Base-by-base conservation (phyloP, 345 rosid genomes). In the Camelina neglecta region DNA sequence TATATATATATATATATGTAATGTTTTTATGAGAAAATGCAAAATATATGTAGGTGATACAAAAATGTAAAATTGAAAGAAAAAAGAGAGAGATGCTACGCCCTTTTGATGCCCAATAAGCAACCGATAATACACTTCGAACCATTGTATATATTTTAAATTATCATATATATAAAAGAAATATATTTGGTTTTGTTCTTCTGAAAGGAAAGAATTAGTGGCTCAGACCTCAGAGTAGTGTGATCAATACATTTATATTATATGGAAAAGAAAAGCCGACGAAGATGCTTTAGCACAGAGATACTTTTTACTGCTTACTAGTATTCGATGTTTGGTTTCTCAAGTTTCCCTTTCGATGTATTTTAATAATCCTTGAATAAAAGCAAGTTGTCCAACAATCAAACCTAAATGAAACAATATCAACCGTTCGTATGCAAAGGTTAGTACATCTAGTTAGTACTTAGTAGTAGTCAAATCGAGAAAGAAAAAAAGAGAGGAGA, bases 271-370 rank as follows among this genome's bases (percentile, higher is more conserved):
- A 70, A 76, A 76, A 76, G 75, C 75, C 36, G 80, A 63, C 1
- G 65, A 71, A 77, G 80, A 77, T 77, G 80, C 76, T 64, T 18
- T 18, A 29, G 12, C 15, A 26, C 56, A 71, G 44, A 64, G 29
- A 63, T 31, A 71, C 67, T 71, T 76, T 67, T 55, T 70, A 11
- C 31, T 71, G 63, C 64, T 56, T 51, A 77, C 48, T 53, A 64
- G 76, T 71, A 77, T 77, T 71, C 76, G 76, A 64, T 71, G 71
- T 57, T 65, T 71, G 61, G 54, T 77, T 36, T 23, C 20, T 77
- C 7, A 77, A 77, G 72, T 57, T 77, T 77, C 66, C 72, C 55
- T 64, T 77, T 57, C 29, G 1, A 26, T 56, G 5, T 26, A 26
- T 45, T 36, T 63, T 65, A 69, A 64, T 56, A 70, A 63, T 56